Evolutionary conservation across 2,329 filamentous ascomycete genomes (phyloP), one percentile per base, ranked within the genome.

Genomic region (Aspergillus ochraceoroseus): DNA sequence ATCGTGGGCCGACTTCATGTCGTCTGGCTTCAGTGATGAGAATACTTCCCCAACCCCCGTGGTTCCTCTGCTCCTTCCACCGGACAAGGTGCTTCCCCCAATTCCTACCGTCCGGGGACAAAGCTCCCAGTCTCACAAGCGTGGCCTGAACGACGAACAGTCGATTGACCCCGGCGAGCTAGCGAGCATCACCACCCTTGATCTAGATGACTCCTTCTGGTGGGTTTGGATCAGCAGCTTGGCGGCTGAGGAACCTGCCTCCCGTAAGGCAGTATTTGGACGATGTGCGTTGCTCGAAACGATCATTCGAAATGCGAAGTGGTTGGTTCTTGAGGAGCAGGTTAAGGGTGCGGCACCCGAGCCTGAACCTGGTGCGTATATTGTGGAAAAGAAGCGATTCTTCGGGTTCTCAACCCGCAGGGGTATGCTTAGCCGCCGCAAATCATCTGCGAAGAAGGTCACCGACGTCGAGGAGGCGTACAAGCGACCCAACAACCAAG

Each of bases 191-290:
- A 85, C 79, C 15, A 77, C 77, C 25, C 78, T 96, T 42, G 83
- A 92, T 48, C 73, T 98, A 4, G 92, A 98, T 55, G 90, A 96
- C 62, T 84, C 88, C 1, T 98, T 98, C 64, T 98, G 92, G 92
- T 96, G 92, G 90, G 92, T 96, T 3, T 98, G 92, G 92, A 96
- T 98, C 75, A 94, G 81, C 54, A 96, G 90, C 72, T 70, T 98
- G 56, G 88, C 90, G 1, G 85, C 82, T 0, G 92, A 98, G 57
- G 92, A 98, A 67, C 85, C 89, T 0, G 67, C 80, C 0, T 76
- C 83, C 32, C 80, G 92, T 46, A 98, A 98, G 62, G 83, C 89
- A 4, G 87, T 89, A 0, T 98, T 98, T 62, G 92, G 92, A 25
- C 79, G 92, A 48, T 98, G 92, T 58, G 87, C 92, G 13, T 75